Conservation (phyloP, 129 eudicot species). For the Gnaphalium uliginosum region DNA sequence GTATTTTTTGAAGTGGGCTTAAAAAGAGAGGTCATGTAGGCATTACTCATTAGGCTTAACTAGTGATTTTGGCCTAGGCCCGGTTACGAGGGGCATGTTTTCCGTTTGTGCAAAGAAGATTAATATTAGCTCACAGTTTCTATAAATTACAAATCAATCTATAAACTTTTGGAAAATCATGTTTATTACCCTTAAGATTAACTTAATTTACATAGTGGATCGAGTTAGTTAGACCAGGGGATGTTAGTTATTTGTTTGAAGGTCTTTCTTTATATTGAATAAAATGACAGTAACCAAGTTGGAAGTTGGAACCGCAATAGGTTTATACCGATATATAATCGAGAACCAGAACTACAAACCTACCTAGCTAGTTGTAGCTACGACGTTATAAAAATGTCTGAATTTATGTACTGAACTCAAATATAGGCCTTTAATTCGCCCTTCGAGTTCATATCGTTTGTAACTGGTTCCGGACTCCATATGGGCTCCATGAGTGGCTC, state of each 20-base stretch:
- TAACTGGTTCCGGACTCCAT: conserved; percentile 10
- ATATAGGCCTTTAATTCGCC: background rate
- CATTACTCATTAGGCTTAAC: too few relatives aligned
- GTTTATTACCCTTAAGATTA: background rate
- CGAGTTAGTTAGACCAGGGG: too few relatives aligned
- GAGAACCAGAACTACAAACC: background rate
- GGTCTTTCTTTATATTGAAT: too few relatives aligned
- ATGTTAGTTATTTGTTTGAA: too few relatives aligned
- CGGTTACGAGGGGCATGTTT: too few relatives aligned
- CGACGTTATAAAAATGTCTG: background rate
- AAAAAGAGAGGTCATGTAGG: too few relatives aligned
- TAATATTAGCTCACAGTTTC: too few relatives aligned
- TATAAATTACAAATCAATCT: background rate
- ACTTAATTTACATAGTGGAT: too few relatives aligned
- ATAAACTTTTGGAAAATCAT: too few relatives aligned
- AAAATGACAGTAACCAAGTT: background rate
- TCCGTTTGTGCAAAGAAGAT: too few relatives aligned
- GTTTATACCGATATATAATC: background rate
- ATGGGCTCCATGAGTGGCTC: conserved; percentile 24
- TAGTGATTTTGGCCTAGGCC: too few relatives aligned
- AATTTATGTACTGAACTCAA: background rate
- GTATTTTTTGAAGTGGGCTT: too few relatives aligned
- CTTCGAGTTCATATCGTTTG: background rate
- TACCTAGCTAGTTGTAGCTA: background rate
- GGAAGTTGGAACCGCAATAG: background rate